Evolutionary conservation across 495 filamentous ascomycete genomes (phyloP), one percentile per base, ranked within the genome.

Genomic region (Hypoxylon trugodes): DNA sequence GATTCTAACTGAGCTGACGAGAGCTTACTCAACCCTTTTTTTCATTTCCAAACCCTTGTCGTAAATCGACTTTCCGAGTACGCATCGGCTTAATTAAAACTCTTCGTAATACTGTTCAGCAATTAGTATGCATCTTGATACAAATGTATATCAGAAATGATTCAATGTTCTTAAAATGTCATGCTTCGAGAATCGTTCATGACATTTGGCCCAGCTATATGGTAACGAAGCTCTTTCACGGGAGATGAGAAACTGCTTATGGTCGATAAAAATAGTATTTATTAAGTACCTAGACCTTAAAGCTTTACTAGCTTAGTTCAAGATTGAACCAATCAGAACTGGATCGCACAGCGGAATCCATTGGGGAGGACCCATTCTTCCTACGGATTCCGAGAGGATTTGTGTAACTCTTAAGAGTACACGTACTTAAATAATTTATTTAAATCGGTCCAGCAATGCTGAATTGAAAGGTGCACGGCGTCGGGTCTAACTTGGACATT

Each of bases 321-420:
- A 28, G 6, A 51, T 49, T 24, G 32, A 53, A 22, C 69, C 69
- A 72, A 72, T 72, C 57, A 72, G 22, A 53, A 15, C 36, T n/a
- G 15, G 53, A 72, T 61, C 70, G 69, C 69, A 66, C 59, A 54
- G 53, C 67, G 60, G 67, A 68, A 59, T 53, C 38, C 60, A 66
- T 72, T 72, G 69, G 69, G 69, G 66, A 69, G n/a, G 55, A 62
- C 61, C 66, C 69, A 72, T 69, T 47, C 15, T 55, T 65, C 64
- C 65, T 68, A 57, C 63, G 43, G 57, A 66, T 61, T 61, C 63
- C 57, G 57, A 66, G 25, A 33, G 38, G 28, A 32, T 6, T 12
- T 30, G 42, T 45, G 36, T 50, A 51, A 36, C 35, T 38, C 12
- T 10, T 18, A 16, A n/a, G n/a, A 28, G 18, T 38, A 25, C 10